Evolutionary conservation across 257 asterid genomes (phyloP), one percentile per base, ranked within the genome.

Genomic region (Nemophila menziesii): DNA sequence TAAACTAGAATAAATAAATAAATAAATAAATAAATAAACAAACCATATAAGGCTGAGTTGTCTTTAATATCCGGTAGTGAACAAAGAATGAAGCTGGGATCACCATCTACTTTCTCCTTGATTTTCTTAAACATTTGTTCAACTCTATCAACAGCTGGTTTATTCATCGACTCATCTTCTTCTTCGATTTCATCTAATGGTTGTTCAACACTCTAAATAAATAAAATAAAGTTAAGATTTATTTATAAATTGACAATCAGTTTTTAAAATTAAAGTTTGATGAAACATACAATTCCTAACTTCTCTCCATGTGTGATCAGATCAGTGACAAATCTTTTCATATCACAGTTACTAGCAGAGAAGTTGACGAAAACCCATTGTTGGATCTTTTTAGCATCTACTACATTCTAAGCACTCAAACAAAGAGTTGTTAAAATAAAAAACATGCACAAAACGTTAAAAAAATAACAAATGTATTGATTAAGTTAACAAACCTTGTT

Each of bases 1-100:
- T n/a, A n/a, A n/a, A n/a, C n/a, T n/a, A n/a, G n/a, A n/a, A n/a
- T n/a, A n/a, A n/a, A n/a, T n/a, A 38, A n/a, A 38, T 38, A 38
- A 8, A 14, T 13, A 5, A 27, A 20, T 22, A 8, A 22, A 23
- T 16, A 18, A 7, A 5, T 46, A 52, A 20, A 54, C 66, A 39
- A 52, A 74, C 82, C 76, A 52, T 70, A 67, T 48, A 74, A 39
- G 33, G 52, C 63, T 8, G 63, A 57, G 15, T 20, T 21, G n/a
- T n/a, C n/a, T 39, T 60, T 58, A 65, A 60, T 70, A 22, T 64
- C 65, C 22, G 75, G 40, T 53, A 74, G 68, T 33, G 71, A 49
- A 49, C 77, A 74, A 17, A 74, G 66, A 60, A 74, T 38, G 40
- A 74, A 74, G 5, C 69, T 68, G 53, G 79, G 81, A 5, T 53